These are phyloP conservation scores for Emergomyces orientalis DNA, from an alignment of 2,329 filamentous ascomycete genomes.

Conservation along the genomic window DNA sequence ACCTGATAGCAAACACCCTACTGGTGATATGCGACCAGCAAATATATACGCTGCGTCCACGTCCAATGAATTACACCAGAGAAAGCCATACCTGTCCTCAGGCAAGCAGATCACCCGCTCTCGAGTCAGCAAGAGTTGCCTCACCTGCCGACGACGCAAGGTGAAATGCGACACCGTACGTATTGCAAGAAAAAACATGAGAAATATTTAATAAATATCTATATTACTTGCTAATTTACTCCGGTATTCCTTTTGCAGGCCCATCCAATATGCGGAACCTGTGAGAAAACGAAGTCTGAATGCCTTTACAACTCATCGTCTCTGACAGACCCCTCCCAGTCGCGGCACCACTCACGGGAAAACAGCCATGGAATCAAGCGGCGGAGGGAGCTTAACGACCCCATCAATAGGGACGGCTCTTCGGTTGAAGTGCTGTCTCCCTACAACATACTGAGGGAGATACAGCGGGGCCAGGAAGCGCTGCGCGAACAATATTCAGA, in stretches of 20 bases:
- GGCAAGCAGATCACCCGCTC: slow-evolving; percentile 41
- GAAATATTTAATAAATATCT: background rate
- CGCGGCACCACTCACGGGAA: slow-evolving; percentile 6
- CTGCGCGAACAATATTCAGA: slow-evolving; percentile 20
- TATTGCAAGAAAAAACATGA: background rate
- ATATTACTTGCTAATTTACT: slow-evolving; percentile 3
- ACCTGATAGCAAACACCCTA: background rate
- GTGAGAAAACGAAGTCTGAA: slow-evolving; percentile 34
- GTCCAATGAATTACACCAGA: background rate
- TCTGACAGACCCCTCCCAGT: slow-evolving; percentile 12
- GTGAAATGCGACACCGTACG: slow-evolving; percentile 34
- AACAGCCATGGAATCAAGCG: slow-evolving; percentile 28
- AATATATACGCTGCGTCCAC: background rate
- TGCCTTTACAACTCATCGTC: slow-evolving; percentile 33
- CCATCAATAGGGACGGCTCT: slow-evolving; percentile 12
- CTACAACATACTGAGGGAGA: slow-evolving; percentile 23
- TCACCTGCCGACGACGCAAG: slow-evolving; percentile 39
- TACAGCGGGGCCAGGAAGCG: slow-evolving; percentile 18
- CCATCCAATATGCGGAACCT: slow-evolving; percentile 40
- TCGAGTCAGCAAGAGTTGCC: slow-evolving; percentile 40
- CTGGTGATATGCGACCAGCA: background rate
- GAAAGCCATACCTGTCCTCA: background rate
- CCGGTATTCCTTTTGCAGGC: slow-evolving; percentile 20
- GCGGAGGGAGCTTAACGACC: background rate
- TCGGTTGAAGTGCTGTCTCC: slow-evolving; percentile 26